Percentiles rank a stretch among this genome's conserved stretches.
Conservation (phyloP, 495 filamentous ascomycete genomes). For the Penicillium riverlandense region DNA sequence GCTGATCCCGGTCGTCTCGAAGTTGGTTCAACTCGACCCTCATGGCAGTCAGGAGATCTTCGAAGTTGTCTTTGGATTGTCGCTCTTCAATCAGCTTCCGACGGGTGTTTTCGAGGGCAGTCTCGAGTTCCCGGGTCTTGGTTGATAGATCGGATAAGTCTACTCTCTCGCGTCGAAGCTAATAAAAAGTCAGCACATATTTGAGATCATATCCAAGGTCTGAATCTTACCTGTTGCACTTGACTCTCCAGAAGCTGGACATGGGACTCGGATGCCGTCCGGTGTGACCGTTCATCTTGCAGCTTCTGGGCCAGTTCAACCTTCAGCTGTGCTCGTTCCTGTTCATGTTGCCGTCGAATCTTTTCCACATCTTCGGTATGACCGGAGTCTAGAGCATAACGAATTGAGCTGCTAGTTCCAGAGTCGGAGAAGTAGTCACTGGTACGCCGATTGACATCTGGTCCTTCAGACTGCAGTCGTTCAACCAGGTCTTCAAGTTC, state of each 20-base stretch:
- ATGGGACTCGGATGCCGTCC: conserved; percentile 72
- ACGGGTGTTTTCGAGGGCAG: conserved; percentile 67
- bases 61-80: conserved; percentile 85
- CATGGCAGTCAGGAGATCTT: conserved; percentile 80
- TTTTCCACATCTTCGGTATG: conserved; percentile 79
- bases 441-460: conserved; percentile 58
- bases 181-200: not conserved
- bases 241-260: conserved; percentile 73
- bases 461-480: conserved; percentile 67
- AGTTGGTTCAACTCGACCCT: conserved; percentile 74
- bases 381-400: conserved; percentile 55
- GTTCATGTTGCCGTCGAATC: conserved; percentile 75
- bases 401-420: conserved; percentile 69
- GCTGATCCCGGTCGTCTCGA: conserved; percentile 82
- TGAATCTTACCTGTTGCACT: conserved; percentile 47
- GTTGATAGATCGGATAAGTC: conserved; percentile 35
- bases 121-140: conserved; percentile 64
- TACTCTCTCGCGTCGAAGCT: conserved; percentile 42
- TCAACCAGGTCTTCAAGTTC: conserved; percentile 94
- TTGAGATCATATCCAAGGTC: too few species aligned
- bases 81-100: conserved; percentile 80
- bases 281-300: conserved; percentile 71
- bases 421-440: conserved; percentile 99
- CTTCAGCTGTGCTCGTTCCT: conserved; percentile 82
- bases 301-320: conserved; percentile 75